A percentile compares a stretch with the other conserved stretches of the same genome.
phyloP scores from a whole-genome alignment of 2,329 filamentous ascomycete species.

The Alternaria sp. region DNA sequence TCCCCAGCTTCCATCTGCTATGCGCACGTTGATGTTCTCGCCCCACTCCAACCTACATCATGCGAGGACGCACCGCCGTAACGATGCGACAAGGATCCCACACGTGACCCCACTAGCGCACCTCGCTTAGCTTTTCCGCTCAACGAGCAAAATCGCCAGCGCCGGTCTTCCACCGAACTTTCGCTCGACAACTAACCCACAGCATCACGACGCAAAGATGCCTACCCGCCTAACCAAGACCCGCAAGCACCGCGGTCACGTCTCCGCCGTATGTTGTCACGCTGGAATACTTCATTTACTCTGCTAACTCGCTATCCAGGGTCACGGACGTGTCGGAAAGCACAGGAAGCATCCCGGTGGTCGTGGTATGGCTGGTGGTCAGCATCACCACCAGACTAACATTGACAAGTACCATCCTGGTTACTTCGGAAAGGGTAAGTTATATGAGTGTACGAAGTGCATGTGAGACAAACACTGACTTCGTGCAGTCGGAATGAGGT shows the following conservation, averaged over 20 bases:
- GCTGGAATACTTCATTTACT: too few relatives aligned
- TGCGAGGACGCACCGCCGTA: too few relatives aligned
- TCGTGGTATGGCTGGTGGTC: slow-evolving; percentile 69
- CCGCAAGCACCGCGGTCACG: slow-evolving; percentile 78
- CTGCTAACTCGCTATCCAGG: not conserved
- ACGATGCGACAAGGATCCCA: not conserved
- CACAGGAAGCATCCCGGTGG: slow-evolving; percentile 86
- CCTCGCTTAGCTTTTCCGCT: slow-evolving; percentile 25
- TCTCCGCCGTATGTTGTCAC: slow-evolving; percentile 71
- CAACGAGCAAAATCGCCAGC: slow-evolving; percentile 13
- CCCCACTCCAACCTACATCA: too few relatives aligned
- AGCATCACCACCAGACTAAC: slow-evolving; percentile 98
- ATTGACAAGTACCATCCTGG: slow-evolving; percentile 93
- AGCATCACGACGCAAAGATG: slow-evolving; percentile 35
- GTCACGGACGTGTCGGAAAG: slow-evolving; percentile 98
- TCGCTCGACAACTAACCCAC: slow-evolving; percentile 34
- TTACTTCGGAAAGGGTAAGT: slow-evolving; percentile 87
- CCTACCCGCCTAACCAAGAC: slow-evolving; percentile 43
- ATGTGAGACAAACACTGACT: slow-evolving; percentile 58
- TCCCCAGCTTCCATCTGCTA: too few relatives aligned
- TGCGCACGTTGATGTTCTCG: not conserved
- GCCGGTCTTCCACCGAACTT: not conserved
- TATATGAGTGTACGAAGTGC: too few relatives aligned
- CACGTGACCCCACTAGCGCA: slow-evolving; percentile 9
- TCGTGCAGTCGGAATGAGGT: slow-evolving; percentile 72